A percentile compares a stretch with the other conserved stretches of the same genome.
Conservation (phyloP, 768 basidiomycete genomes). For the Leucosporidium creatinivorum region DNA sequence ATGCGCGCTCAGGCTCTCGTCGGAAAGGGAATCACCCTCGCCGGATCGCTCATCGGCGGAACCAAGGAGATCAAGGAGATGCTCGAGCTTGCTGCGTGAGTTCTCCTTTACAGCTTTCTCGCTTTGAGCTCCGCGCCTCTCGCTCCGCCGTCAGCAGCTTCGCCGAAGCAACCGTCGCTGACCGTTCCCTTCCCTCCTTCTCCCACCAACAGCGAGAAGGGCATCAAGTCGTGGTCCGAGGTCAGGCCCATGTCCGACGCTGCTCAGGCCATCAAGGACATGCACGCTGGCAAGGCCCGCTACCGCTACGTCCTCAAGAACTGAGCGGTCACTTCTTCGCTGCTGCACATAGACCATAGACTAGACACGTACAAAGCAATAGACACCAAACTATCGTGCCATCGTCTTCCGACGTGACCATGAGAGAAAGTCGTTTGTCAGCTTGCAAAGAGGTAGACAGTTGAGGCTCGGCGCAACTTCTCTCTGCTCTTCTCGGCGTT, state of each 20-base stretch:
- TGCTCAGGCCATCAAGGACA: slow-evolving; percentile 40
- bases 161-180: too few species aligned
- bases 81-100: slow-evolving; percentile 52
- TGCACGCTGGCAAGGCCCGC: slow-evolving; percentile 37
- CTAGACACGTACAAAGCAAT: too few species aligned
- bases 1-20: slow-evolving; percentile 34
- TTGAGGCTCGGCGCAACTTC: too few species aligned
- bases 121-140: background rate
- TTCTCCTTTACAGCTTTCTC: background rate
- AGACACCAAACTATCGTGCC: too few species aligned
- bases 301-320: too few species aligned
- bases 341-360: too few species aligned
- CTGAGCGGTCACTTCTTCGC: too few species aligned
- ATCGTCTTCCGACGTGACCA: too few species aligned
- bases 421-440: too few species aligned
- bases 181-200: background rate
- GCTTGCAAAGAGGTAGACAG: too few species aligned
- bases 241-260: slow-evolving; percentile 21
- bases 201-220: slow-evolving; percentile 40
- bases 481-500: too few species aligned
- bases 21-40: slow-evolving; percentile 33
- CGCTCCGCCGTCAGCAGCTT: too few species aligned
- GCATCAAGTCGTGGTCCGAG: slow-evolving; percentile 48
- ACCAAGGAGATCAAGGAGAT: slow-evolving; percentile 52
- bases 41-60: slow-evolving; percentile 50